A percentile compares a stretch with the other conserved stretches of the same genome.
Conservation (phyloP, 1,139 yeast species). For the Magnusiomyces ingens region DNA sequence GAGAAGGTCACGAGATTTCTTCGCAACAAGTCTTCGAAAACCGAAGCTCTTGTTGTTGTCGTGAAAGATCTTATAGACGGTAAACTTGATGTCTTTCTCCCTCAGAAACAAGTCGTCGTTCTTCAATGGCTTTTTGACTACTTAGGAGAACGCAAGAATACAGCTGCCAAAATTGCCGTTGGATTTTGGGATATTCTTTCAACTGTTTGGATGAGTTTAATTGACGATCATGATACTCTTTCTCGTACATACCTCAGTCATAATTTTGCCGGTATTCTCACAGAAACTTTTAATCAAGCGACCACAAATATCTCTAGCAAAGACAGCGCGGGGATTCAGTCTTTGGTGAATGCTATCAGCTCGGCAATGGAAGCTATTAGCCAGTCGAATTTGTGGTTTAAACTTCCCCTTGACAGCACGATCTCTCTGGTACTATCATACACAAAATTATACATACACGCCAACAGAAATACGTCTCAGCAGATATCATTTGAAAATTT, state of each 20-base stretch:
- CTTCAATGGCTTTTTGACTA: slow-evolving; percentile 64
- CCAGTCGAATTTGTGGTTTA: slow-evolving; percentile 15
- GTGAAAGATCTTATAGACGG: slow-evolving; percentile 41
- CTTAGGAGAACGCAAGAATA: slow-evolving; percentile 31
- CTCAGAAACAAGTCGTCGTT: slow-evolving; percentile 53
- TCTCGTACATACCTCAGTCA: slow-evolving; percentile 14
- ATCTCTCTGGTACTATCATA: background rate
- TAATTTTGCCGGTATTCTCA: slow-evolving; percentile 12
- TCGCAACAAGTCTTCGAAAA: slow-evolving; percentile 46
- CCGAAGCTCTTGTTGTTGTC: slow-evolving; percentile 40
- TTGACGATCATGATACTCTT: slow-evolving; percentile 15
- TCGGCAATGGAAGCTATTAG: slow-evolving; percentile 11
- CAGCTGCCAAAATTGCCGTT: slow-evolving; percentile 15
- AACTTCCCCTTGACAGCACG: slow-evolving; percentile 10
- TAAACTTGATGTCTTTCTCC: slow-evolving; percentile 45
- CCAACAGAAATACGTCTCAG: background rate
- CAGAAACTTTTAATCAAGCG: slow-evolving; percentile 9
- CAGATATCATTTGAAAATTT: background rate
- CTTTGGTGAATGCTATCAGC: slow-evolving; percentile 1
- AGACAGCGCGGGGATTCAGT: background rate
- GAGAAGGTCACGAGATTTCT: slow-evolving; percentile 59
- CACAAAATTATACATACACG: slow-evolving; percentile 3
- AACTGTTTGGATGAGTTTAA: slow-evolving; percentile 10
- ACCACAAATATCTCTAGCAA: background rate
- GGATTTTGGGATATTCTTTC: slow-evolving; percentile 18